These are phyloP conservation scores for Saturnispora mendoncae DNA, from an alignment of 805 yeast species.

Conservation along the genomic window DNA sequence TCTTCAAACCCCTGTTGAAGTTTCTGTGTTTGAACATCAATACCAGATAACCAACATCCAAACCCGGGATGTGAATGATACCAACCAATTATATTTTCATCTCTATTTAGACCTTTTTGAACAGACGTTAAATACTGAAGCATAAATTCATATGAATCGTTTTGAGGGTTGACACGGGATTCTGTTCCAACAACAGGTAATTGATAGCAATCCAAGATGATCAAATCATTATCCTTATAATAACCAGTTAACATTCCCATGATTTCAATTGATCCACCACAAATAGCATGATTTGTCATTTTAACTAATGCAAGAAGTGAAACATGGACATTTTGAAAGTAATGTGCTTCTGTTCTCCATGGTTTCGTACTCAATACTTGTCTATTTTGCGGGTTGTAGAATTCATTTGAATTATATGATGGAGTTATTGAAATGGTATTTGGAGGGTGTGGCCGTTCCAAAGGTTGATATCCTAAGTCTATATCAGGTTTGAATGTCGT, in stretches of 20 bases:
- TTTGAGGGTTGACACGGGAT: conserved; percentile 88
- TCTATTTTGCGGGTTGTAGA: neutral
- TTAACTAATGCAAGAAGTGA: conserved; percentile 66
- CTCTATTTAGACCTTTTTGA: conserved; percentile 36
- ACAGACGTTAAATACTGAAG: conserved; percentile 62
- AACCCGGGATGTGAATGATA: conserved; percentile 96
- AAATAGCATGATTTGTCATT: conserved; percentile 70
- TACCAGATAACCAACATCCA: conserved; percentile 92
- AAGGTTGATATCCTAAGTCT: neutral
- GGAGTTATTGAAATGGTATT: neutral
- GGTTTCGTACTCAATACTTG: conserved; percentile 29
- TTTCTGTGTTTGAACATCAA: conserved; percentile 83
- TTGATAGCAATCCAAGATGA: conserved; percentile 74
- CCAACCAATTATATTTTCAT: conserved; percentile 89
- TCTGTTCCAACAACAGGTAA: conserved; percentile 96
- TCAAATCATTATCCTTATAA: conserved; percentile 40
- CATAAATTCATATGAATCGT: conserved; percentile 93
- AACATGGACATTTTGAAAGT: conserved; percentile 52
- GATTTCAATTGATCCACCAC: conserved; percentile 82
- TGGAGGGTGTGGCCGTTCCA: neutral
- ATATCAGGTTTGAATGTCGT: neutral
- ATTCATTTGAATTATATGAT: neutral
- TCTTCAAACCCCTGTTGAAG: conserved; percentile 85
- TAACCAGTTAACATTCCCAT: conserved; percentile 95
- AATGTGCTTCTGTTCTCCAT: conserved; percentile 50